These are phyloP conservation scores for Fusarium torulosum DNA, from an alignment of 2,329 filamentous ascomycete species.

Conservation along the genomic window DNA sequence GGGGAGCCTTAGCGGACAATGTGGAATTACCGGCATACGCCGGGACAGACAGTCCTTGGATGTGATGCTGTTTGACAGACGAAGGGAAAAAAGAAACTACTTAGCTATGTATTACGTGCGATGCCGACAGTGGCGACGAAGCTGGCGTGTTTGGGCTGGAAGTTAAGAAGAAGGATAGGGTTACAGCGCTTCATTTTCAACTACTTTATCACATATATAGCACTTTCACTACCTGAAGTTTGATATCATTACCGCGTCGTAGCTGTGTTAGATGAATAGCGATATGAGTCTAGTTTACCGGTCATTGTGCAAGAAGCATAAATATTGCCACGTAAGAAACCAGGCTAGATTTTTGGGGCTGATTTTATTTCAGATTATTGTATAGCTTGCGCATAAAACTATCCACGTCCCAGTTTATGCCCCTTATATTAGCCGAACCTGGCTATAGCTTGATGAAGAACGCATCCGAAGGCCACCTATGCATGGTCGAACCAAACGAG, in stretches of 20 bases:
- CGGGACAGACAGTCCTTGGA: conserved; percentile 20
- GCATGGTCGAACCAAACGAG: conserved; percentile 14
- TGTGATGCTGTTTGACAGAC: conserved; percentile 20
- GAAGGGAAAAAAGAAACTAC: conserved; percentile 36
- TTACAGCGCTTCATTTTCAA: conserved; percentile 41
- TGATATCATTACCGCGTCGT: neutral
- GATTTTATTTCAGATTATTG: conserved; percentile 31
- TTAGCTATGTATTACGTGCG: conserved; percentile 40
- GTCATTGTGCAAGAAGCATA: neutral
- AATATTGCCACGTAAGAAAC: neutral
- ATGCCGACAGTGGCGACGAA: conserved; percentile 26
- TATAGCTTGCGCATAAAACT: conserved; percentile 16
- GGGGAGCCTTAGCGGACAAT: conserved; percentile 19
- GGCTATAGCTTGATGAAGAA: conserved; percentile 22
- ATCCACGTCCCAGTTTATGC: conserved; percentile 9
- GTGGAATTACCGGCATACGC: conserved; percentile 22
- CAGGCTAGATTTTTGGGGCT: neutral
- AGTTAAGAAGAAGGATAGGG: conserved; percentile 28
- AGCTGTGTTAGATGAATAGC: neutral
- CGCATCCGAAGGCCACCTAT: conserved; percentile 17
- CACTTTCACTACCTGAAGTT: conserved; percentile 34
- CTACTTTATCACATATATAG: conserved; percentile 39
- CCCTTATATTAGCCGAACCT: conserved; percentile 22
- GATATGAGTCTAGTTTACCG: neutral
- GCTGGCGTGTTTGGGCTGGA: conserved; percentile 22